Evolutionary conservation across 164 flowering plant species (phyloP).

Genomic region (Nelumbo lutea): DNA sequence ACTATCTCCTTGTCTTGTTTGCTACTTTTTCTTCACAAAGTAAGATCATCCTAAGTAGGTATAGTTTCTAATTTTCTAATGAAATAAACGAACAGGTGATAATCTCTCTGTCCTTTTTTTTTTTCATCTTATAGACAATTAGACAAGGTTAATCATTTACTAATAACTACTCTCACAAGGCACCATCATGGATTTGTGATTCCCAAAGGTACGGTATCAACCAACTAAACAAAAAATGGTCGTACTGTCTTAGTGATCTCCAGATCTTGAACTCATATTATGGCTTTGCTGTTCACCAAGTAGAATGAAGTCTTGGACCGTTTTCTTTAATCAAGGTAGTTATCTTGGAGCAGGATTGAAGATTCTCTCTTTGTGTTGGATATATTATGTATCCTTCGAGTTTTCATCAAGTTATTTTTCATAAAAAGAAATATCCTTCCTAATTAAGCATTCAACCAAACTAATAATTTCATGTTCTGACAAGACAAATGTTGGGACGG

Average conservation of each 20-base stretch:
- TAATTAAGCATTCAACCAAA: slow-evolving; percentile 3
- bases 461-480: background rate
- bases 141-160: too few relatives aligned
- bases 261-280: slow-evolving; percentile 1
- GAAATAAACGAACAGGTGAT: background rate
- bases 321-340: slow-evolving; percentile 14
- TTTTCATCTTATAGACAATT: too few relatives aligned
- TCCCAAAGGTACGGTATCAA: too few relatives aligned
- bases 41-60: slow-evolving; percentile 18
- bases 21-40: slow-evolving; percentile 12
- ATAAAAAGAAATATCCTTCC: slow-evolving; percentile 5
- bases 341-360: background rate
- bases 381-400: background rate
- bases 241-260: background rate
- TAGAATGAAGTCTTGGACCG: slow-evolving; percentile 9
- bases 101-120: too few relatives aligned
- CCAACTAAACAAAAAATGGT: slow-evolving; percentile 1
- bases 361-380: background rate
- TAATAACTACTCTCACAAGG: too few relatives aligned
- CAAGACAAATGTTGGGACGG: background rate
- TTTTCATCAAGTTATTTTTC: background rate
- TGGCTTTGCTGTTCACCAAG: slow-evolving; percentile 14
- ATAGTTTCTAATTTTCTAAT: background rate
- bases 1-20: slow-evolving; percentile 13
- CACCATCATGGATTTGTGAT: too few relatives aligned